phyloP scores from a whole-genome alignment of 2,329 filamentous ascomycete species.

The Fusarium sublunatum region DNA sequence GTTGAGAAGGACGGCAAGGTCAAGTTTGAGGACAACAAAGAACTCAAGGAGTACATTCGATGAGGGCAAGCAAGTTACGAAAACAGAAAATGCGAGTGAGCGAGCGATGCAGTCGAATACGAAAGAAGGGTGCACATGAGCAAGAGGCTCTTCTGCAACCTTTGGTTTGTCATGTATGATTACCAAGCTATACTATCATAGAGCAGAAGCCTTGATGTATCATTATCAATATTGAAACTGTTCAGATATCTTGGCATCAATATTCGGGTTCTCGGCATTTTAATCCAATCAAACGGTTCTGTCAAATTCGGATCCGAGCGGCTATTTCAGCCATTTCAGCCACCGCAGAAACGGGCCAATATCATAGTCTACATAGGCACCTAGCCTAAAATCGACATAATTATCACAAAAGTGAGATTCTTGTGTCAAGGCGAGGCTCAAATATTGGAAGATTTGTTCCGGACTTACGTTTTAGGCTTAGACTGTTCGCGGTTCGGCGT shows the following conservation, averaged over 20 bases:
- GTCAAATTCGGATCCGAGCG: not conserved
- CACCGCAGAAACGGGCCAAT: too few relatives aligned
- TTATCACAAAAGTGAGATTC: not conserved
- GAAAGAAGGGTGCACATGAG: conserved; percentile 8
- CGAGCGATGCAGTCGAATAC: conserved; percentile 13
- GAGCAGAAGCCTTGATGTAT: conserved; percentile 28
- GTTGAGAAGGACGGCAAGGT: conserved; percentile 73
- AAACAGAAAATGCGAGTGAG: conserved; percentile 9
- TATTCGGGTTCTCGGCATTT: not conserved
- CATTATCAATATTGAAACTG: conserved; percentile 18
- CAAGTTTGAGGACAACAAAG: conserved; percentile 70
- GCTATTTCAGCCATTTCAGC: not conserved
- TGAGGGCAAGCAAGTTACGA: conserved; percentile 38
- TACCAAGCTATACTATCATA: conserved; percentile 24
- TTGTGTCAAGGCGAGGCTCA: not conserved
- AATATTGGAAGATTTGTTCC: conserved; percentile 13
- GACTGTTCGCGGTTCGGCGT: conserved; percentile 42
- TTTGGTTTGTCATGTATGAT: conserved; percentile 33
- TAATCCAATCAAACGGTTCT: not conserved
- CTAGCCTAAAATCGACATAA: not conserved
- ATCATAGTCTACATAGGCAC: too few relatives aligned
- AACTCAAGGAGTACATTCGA: conserved; percentile 66
- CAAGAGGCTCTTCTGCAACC: conserved; percentile 3
- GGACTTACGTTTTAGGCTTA: conserved; percentile 11
- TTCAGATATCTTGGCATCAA: not conserved